Conservation (phyloP, 2,329 filamentous ascomycete genomes). For the Clonostachys rosea region DNA sequence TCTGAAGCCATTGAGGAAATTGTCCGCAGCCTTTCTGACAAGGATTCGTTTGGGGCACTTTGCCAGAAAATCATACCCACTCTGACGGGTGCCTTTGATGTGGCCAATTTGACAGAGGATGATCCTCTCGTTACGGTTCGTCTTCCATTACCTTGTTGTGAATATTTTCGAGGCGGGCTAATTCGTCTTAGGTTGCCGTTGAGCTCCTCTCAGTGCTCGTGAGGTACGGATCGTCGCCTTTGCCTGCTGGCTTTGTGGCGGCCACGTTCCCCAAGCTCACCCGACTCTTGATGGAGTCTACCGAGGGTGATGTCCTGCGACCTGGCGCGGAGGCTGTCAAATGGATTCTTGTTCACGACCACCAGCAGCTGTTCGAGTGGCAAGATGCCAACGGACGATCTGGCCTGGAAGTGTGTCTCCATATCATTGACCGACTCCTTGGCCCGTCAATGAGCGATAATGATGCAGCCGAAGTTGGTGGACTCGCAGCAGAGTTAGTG, state of each 20-base stretch:
- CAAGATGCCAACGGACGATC: slow-evolving; percentile 74
- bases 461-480: slow-evolving; percentile 92
- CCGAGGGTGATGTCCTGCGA: slow-evolving; percentile 84
- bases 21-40: slow-evolving; percentile 61
- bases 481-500: slow-evolving; percentile 88
- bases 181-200: slow-evolving; percentile 59
- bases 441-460: slow-evolving; percentile 84
- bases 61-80: slow-evolving; percentile 85
- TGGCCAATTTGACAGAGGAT: slow-evolving; percentile 80
- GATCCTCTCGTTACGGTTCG: slow-evolving; percentile 72
- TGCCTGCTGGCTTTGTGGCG: slow-evolving; percentile 81
- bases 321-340: slow-evolving; percentile 83
- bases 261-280: slow-evolving; percentile 85
- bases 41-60: slow-evolving; percentile 69
- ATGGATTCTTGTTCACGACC: slow-evolving; percentile 85
- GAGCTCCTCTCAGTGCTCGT: slow-evolving; percentile 79
- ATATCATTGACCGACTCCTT: slow-evolving; percentile 88
- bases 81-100: slow-evolving; percentile 82
- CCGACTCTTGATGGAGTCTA: slow-evolving; percentile 73
- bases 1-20: slow-evolving; percentile 90
- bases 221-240: slow-evolving; percentile 76
- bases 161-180: background rate
- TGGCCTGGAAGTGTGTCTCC: slow-evolving; percentile 82
- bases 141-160: slow-evolving; percentile 1
- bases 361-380: slow-evolving; percentile 85